phyloP scores from a whole-genome alignment of 441 rosid species.

The Erodium trifolium region DNA sequence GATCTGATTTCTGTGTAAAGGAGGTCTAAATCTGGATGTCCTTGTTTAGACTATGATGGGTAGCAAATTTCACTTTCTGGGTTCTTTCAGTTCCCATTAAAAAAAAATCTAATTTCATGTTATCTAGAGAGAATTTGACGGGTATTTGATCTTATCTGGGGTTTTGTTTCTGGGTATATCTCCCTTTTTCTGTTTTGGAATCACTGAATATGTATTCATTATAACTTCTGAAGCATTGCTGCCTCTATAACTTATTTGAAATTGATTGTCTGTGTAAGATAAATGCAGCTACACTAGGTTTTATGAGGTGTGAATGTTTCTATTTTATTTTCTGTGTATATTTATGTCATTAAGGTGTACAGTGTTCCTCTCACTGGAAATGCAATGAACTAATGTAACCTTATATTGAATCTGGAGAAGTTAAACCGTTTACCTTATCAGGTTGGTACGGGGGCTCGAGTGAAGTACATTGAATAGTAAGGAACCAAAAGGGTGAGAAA shows the following conservation, averaged over 20 bases:
- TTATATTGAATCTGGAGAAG: not conserved
- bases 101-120: not conserved
- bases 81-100: not conserved
- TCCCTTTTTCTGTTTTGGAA: not conserved
- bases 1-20: not conserved
- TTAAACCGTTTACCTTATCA: not conserved
- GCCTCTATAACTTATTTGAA: not conserved
- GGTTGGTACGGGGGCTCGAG: not conserved
- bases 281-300: not conserved
- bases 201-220: not conserved
- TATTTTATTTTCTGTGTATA: not conserved
- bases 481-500: not conserved
- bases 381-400: not conserved
- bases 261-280: not conserved
- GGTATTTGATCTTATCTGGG: not conserved
- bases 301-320: not conserved
- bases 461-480: not conserved
- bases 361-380: not conserved
- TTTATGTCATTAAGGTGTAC: not conserved
- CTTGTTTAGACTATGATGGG: conserved; percentile 1
- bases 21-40: not conserved
- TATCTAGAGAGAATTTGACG: not conserved
- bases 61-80: not conserved
- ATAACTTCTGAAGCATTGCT: not conserved
- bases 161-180: too few species aligned